phyloP scores from a whole-genome alignment of 805 yeast genomes.

The Barnettozyma sucrosica region DNA sequence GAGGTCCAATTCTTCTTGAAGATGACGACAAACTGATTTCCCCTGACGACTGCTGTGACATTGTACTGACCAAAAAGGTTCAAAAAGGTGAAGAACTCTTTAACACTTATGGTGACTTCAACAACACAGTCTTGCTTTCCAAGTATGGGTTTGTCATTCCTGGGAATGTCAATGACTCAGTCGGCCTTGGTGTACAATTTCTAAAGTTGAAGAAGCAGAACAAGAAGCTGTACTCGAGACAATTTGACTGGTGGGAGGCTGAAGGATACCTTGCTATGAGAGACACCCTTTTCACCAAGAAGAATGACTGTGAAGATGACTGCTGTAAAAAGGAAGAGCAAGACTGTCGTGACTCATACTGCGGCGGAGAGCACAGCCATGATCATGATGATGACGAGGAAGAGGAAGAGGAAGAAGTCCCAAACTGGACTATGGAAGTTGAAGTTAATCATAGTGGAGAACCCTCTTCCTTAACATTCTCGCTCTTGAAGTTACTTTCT shows the following conservation, averaged over 20 bases:
- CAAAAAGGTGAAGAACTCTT: constrained; percentile 54
- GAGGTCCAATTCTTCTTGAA: constrained; percentile 19
- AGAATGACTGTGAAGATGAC: constrained; percentile 13
- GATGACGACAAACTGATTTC: constrained; percentile 31
- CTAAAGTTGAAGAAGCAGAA: constrained; percentile 28
- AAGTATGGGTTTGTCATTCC: constrained; percentile 72
- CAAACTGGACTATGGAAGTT: constrained; percentile 41
- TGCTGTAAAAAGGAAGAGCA: constrained; percentile 9
- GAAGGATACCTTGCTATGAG: constrained; percentile 35
- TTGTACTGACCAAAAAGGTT: constrained; percentile 43
- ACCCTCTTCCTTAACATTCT: constrained; percentile 39
- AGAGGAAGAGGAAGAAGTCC: constrained; percentile 20
- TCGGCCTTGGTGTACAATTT: constrained; percentile 52
- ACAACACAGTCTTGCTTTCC: constrained; percentile 60
- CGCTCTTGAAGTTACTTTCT: constrained; percentile 33
- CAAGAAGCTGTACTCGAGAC: constrained; percentile 30
- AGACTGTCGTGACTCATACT: constrained; percentile 19
- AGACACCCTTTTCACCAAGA: constrained; percentile 11
- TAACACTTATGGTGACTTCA: constrained; percentile 76
- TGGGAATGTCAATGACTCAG: constrained; percentile 48
- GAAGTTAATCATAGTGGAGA: constrained; percentile 36
- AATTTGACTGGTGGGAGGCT: constrained; percentile 44
- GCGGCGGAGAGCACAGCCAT: constrained; percentile 1
- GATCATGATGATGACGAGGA: constrained; percentile 4
- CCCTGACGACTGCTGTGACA: constrained; percentile 65